A percentile compares a stretch with the other conserved stretches of the same genome.
Evolutionary conservation across 352 stramenopile genomes (phyloP).

Genomic region (Phytophthora fragariae): DNA sequence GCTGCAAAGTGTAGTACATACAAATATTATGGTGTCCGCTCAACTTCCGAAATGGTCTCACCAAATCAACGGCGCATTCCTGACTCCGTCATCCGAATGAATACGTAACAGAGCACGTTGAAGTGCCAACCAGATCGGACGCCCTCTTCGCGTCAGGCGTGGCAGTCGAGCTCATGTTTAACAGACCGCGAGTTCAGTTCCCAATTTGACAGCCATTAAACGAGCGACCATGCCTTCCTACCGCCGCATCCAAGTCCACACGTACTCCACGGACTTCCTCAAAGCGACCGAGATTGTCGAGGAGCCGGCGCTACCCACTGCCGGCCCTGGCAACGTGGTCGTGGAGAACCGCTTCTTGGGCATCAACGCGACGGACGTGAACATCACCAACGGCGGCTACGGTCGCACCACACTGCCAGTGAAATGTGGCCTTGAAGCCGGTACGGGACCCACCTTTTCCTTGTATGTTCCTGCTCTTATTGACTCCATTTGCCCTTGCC

Average conservation of each 20-base stretch:
- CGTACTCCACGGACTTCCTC: constrained; percentile 53
- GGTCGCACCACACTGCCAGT: constrained; percentile 23
- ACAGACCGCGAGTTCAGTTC: constrained; percentile 9
- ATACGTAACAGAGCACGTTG: constrained; percentile 12
- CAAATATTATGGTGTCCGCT: no score
- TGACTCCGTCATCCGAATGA: constrained; percentile 12
- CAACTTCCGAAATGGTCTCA: no score
- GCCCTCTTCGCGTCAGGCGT: constrained; percentile 17
- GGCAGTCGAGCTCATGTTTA: constrained; percentile 1
- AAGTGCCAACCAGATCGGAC: constrained; percentile 29
- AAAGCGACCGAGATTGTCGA: constrained; percentile 47
- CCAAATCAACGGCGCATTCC: constrained; percentile 16
- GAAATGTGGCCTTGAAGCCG: constrained; percentile 28
- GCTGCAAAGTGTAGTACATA: no score
- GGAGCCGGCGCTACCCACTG: constrained; percentile 34
- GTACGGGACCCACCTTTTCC: neutral
- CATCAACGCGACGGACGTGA: constrained; percentile 65
- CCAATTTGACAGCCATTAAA: neutral
- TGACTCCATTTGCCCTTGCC: neutral
- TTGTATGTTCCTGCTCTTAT: neutral
- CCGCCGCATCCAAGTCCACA: constrained; percentile 48
- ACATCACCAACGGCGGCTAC: constrained; percentile 54
- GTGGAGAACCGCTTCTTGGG: constrained; percentile 46
- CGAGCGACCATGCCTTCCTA: constrained; percentile 40
- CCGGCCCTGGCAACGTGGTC: constrained; percentile 39